Evolutionary conservation across 108 stramenopile genomes (phyloP).

Genomic region (Nitzschia putrida): DNA sequence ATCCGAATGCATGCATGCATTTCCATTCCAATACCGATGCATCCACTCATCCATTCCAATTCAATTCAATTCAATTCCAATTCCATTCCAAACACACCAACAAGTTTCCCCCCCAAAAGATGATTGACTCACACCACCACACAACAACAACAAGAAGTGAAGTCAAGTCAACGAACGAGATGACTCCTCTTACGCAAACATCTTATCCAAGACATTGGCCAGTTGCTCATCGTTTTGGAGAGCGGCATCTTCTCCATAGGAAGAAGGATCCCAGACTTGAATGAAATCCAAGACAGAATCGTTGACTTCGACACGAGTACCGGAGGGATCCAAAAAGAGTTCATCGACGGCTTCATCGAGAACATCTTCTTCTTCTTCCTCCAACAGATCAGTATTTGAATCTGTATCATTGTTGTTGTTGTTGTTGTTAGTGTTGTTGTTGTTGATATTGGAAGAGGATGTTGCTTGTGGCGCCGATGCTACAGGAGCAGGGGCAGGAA

Average conservation of each 20-base stretch:
- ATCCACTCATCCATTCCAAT: too few species aligned
- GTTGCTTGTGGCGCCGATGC: background rate
- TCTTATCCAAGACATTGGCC: conserved; percentile 33
- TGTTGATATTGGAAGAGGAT: background rate
- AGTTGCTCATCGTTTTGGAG: conserved; percentile 35
- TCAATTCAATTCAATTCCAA: too few species aligned
- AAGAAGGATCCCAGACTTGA: conserved; percentile 32
- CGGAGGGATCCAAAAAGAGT: conserved; percentile 16
- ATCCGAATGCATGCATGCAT: too few species aligned
- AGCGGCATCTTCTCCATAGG: conserved; percentile 5
- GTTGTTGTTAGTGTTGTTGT: background rate
- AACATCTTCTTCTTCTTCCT: background rate
- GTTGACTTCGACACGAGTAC: conserved; percentile 4
- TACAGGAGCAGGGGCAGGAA: background rate
- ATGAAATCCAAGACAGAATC: conserved; percentile 32
- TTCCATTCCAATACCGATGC: too few species aligned
- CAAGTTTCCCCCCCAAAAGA: too few species aligned
- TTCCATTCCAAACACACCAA: too few species aligned
- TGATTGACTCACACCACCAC: too few species aligned
- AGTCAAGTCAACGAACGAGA: too few species aligned
- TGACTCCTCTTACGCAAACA: conserved; percentile 10
- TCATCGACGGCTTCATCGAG: conserved; percentile 45
- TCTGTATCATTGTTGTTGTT: background rate
- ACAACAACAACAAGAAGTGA: too few species aligned
- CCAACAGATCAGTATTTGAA: background rate